A percentile compares a stretch with the other conserved stretches of the same genome.
phyloP scores from a whole-genome alignment of 2,329 filamentous ascomycete genomes.

The Botryosphaeria dothidea region DNA sequence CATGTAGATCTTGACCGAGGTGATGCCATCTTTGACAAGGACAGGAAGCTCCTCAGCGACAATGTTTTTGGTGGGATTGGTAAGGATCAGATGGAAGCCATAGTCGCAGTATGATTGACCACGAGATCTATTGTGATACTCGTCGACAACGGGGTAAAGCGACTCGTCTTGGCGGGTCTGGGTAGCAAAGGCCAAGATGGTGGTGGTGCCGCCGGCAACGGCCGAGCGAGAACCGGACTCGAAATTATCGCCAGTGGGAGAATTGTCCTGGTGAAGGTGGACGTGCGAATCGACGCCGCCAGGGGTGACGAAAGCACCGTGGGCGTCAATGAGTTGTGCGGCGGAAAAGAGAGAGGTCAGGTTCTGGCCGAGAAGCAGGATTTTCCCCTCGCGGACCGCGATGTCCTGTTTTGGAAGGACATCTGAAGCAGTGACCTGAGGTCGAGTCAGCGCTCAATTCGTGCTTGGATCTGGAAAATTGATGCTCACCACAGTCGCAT shows the following conservation, averaged over 20 bases:
- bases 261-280: slow-evolving; percentile 48
- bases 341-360: slow-evolving; percentile 33
- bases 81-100: slow-evolving; percentile 55
- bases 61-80: slow-evolving; percentile 45
- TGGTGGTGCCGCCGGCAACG: slow-evolving; percentile 61
- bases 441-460: not conserved
- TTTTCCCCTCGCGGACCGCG: slow-evolving; percentile 50
- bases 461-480: no score
- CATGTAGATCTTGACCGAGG: slow-evolving; percentile 56
- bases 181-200: slow-evolving; percentile 58
- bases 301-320: slow-evolving; percentile 48
- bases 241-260: slow-evolving; percentile 40
- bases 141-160: slow-evolving; percentile 48
- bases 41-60: slow-evolving; percentile 45
- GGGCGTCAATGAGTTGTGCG: slow-evolving; percentile 46
- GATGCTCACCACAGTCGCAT: slow-evolving; percentile 42
- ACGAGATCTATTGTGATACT: slow-evolving; percentile 49
- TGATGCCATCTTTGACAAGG: slow-evolving; percentile 46
- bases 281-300: slow-evolving; percentile 54
- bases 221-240: slow-evolving; percentile 56
- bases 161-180: slow-evolving; percentile 51
- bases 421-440: slow-evolving; percentile 41
- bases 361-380: slow-evolving; percentile 44
- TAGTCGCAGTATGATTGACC: slow-evolving; percentile 58
- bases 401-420: slow-evolving; percentile 48